Base-by-base conservation (phyloP, 208 protist species). In the Leishmania gerbilli region DNA sequence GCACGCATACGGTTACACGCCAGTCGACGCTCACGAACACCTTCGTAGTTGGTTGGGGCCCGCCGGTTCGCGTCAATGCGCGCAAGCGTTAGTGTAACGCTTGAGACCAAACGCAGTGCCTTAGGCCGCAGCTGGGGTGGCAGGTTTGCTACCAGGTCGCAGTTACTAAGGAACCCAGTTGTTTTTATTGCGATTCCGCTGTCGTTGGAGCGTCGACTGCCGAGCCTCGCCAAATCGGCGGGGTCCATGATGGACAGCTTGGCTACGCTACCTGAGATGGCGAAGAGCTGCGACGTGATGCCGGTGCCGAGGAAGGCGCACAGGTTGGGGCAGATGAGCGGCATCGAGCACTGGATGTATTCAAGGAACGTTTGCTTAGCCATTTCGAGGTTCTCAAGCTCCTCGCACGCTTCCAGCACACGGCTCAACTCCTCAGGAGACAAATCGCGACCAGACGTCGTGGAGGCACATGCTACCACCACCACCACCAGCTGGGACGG, bases 311-410 rank as follows among this genome's bases (percentile, higher is more conserved):
- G 87, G 68, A 98, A 94, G 15, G 91, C 92, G 64, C 92, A 97
- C 24, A 98, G 86, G 79, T 99, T 99, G 3, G 97, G 97, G 79
- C 94, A 96, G 49, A 98, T 90, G 42, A 97, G 88, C 17, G 92
- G 90, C 95, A 99, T 99, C n/a, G 91, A 92, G 67, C 88, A 86
- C 84, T 98, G 94, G 55, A 98, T 96, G 85, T 98, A 98, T 82
- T 98, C 95, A 9, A 98, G 89, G 81, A 98, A 96, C 5, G 91
- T 95, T 80, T 98, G 95, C 81, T 98, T 98, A 7, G 93, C 93
- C 84, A 95, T 90, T 79, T 98, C 95, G 34, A 98, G 89, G 71
- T 92, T 95, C 67, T 96, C 91, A 80, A 98, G 91, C 87, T 98
- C 95, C 71, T 96, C 90, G 77, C 93, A 97, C 58, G 95, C 95